These are phyloP conservation scores for Diplodia sapinea DNA, from an alignment of 2,329 filamentous ascomycete species.

Conservation along the genomic window DNA sequence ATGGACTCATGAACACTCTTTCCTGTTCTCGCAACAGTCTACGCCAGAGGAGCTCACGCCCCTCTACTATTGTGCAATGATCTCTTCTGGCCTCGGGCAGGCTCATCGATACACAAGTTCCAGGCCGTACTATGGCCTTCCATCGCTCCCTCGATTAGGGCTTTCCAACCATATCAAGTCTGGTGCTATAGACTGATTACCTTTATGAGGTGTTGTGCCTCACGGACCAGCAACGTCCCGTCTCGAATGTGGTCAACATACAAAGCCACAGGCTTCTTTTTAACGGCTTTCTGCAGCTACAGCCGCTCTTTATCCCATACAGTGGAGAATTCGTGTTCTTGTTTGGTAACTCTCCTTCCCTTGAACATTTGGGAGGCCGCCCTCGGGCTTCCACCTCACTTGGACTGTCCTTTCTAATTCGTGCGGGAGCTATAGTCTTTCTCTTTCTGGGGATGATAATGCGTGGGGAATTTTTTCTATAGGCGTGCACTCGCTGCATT, in stretches of 20 bases:
- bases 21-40: constrained; percentile 7
- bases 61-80: constrained; percentile 9
- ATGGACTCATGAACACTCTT: constrained; percentile 4
- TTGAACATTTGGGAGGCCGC: not conserved
- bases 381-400: not conserved
- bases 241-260: not conserved
- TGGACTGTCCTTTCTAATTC: not conserved
- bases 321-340: not conserved
- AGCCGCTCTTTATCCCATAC: not conserved
- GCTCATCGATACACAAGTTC: not conserved
- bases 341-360: not conserved
- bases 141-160: not conserved
- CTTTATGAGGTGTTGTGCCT: not conserved
- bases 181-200: not conserved
- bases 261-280: not conserved
- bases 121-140: not conserved
- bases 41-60: constrained; percentile 2
- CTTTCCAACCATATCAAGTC: not conserved
- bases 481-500: not conserved
- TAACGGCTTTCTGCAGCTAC: not conserved
- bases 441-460: constrained; percentile 3
- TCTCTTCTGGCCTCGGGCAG: not conserved
- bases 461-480: not conserved
- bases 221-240: not conserved
- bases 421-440: not conserved